phyloP scores from a whole-genome alignment of 177 flowering plant species.

The Telopea speciosissima region DNA sequence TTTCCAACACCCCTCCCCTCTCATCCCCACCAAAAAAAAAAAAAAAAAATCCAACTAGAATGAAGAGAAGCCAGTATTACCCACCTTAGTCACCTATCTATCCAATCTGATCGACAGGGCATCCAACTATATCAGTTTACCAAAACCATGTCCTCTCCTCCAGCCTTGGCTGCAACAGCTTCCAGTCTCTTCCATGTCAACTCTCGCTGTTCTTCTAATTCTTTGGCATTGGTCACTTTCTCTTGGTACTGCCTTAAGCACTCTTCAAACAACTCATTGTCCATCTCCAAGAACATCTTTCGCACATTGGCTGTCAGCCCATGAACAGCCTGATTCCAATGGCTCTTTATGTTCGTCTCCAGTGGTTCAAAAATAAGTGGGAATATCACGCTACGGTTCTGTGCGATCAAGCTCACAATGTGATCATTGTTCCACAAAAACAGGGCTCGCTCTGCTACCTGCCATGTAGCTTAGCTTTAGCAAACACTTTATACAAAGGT shows the following conservation, averaged over 20 bases:
- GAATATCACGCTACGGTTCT: conserved; percentile 45
- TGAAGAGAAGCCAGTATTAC: neutral
- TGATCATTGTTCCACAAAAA: conserved; percentile 75
- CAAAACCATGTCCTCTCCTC: conserved; percentile 41
- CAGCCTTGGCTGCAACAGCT: conserved; percentile 37
- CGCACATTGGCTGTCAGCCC: conserved; percentile 52
- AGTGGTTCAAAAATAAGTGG: conserved; percentile 54
- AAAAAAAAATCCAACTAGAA: neutral
- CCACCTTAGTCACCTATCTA: conserved; percentile 1
- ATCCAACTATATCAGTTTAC: conserved; percentile 13
- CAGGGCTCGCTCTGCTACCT: conserved; percentile 74
- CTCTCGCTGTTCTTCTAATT: conserved; percentile 37
- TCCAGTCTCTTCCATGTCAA: conserved; percentile 55
- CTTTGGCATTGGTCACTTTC: conserved; percentile 37
- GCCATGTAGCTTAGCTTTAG: conserved; percentile 18
- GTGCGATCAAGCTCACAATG: conserved; percentile 58
- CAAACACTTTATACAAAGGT: neutral
- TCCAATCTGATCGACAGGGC: neutral
- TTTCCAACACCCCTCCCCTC: too few relatives aligned
- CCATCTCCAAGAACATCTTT: conserved; percentile 68
- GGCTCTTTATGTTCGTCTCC: conserved; percentile 51
- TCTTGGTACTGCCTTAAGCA: conserved; percentile 41
- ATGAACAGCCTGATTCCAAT: conserved; percentile 66
- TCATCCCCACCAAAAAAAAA: too few relatives aligned
- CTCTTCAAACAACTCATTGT: conserved; percentile 51